These are phyloP conservation scores for Aspergillus bridgeri DNA, from an alignment of 495 filamentous ascomycete genomes.

Conservation along the genomic window DNA sequence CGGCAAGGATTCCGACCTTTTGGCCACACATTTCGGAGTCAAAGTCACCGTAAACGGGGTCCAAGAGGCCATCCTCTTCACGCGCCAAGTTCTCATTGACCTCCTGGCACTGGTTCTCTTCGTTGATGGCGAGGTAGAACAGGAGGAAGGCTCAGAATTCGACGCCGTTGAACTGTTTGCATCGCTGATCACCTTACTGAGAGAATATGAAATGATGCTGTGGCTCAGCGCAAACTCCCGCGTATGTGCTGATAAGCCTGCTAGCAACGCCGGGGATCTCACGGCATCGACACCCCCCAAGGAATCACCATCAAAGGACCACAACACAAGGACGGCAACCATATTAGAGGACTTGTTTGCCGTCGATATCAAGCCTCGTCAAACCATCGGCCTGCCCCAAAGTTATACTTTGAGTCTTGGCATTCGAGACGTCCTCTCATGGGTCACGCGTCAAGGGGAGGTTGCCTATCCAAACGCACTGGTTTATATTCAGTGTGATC, in stretches of 20 bases:
- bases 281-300: slow-evolving; percentile 27
- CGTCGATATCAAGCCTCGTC: slow-evolving; percentile 43
- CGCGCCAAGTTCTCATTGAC: slow-evolving; percentile 65
- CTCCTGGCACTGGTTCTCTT: slow-evolving; percentile 81
- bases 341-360: slow-evolving; percentile 52
- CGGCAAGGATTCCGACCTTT: slow-evolving; percentile 45
- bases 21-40: slow-evolving; percentile 64
- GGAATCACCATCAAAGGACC: slow-evolving; percentile 23
- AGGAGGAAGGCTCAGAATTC: slow-evolving; percentile 61
- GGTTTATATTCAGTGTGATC: slow-evolving; percentile 62
- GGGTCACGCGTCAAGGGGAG: slow-evolving; percentile 44
- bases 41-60: slow-evolving; percentile 68
- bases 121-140: slow-evolving; percentile 72
- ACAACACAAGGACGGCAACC: slow-evolving; percentile 30
- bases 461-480: slow-evolving; percentile 45
- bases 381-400: slow-evolving; percentile 38
- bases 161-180: slow-evolving; percentile 65
- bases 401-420: slow-evolving; percentile 46
- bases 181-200: slow-evolving; percentile 61
- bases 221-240: slow-evolving; percentile 70
- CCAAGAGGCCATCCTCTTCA: slow-evolving; percentile 71
- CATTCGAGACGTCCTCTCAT: slow-evolving; percentile 48
- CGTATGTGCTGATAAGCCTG: slow-evolving; percentile 23
- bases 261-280: slow-evolving; percentile 17
- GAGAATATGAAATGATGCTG: slow-evolving; percentile 69